Evolutionary conservation across 345 rosid genomes (phyloP), one percentile per base, ranked within the genome.

Genomic region (Dimocarpus longan): DNA sequence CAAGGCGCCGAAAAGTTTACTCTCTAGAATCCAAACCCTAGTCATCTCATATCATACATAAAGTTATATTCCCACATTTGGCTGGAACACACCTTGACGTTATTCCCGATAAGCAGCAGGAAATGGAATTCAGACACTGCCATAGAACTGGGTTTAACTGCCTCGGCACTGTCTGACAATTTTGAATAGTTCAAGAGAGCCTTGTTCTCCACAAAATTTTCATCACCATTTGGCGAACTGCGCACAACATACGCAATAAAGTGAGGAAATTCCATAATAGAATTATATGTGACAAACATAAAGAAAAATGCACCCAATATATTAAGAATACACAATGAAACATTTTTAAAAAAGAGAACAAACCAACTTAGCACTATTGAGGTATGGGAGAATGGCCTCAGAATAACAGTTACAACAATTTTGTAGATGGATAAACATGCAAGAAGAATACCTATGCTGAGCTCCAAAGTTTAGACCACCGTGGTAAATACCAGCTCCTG

Each of bases 401-500:
- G 40, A 56, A 77, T 37, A 43, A 79, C 42, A 59, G 66, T 16
- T 57, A 65, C 37, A 60, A 68, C 68, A 80, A 66, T 22, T 32
- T 67, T 18, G 37, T 80, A 77, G 75, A 82, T 76, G 66, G 78
- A 54, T 24, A 0, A n/a, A 66, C n/a, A 71, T 46, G 75, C 60
- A 76, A 60, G 80, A 80, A 83, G 52, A 69, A 67, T 84, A 95
- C 99, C 99, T 94, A 83, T 81, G 94, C 76, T 95, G 98, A 68
- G 97, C 91, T 85, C 99, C 98, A 88, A 96, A 96, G 86, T 94
- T 96, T 40, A 96, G 85, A 82, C 97, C 93, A 18, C 99, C 99
- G 73, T 94, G 94, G 82, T 94, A 96, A 68, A 96, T 93, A 66
- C 99, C 99, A 56, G 98, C 98, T 79, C 99, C 98, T 73, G 99